Evolutionary conservation across 2,329 filamentous ascomycete genomes (phyloP).

Genomic region (Claviceps maximensis): DNA sequence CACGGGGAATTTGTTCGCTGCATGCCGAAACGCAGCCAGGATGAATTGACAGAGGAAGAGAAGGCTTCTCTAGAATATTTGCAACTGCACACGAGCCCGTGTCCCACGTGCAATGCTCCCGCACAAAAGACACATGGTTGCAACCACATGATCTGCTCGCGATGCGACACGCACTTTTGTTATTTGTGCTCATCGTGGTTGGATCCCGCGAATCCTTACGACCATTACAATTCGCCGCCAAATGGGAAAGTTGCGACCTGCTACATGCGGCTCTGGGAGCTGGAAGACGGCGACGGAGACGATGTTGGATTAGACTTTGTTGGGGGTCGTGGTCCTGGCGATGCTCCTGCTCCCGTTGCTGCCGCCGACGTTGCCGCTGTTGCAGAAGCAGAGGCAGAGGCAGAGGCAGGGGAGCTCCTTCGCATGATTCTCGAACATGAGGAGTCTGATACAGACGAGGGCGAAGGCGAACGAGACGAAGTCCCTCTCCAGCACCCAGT

Average conservation of each 20-base stretch:
- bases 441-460: constrained; percentile 8
- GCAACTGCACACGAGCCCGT: constrained; percentile 66
- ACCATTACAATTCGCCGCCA: constrained; percentile 65
- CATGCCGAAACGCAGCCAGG: constrained; percentile 48
- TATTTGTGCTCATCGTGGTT: constrained; percentile 90
- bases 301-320: constrained; percentile 33
- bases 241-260: constrained; percentile 46
- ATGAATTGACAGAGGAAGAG: constrained; percentile 71
- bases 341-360: background rate
- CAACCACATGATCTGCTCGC: constrained; percentile 92
- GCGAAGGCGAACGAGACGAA: constrained; percentile 11
- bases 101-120: constrained; percentile 74
- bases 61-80: constrained; percentile 79
- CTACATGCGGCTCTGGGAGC: constrained; percentile 79
- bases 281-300: constrained; percentile 64
- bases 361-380: background rate
- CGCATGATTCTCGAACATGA: constrained; percentile 5
- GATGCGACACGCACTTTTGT: constrained; percentile 87
- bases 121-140: constrained; percentile 88
- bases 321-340: constrained; percentile 19
- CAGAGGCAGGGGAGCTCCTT: background rate
- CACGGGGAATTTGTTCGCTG: constrained; percentile 74
- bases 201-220: constrained; percentile 66
- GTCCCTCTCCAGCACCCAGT: constrained; percentile 13
- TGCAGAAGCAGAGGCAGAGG: background rate